Evolutionary conservation across 1,139 yeast species (phyloP).

Genomic region (Geotrichum restrictum): DNA sequence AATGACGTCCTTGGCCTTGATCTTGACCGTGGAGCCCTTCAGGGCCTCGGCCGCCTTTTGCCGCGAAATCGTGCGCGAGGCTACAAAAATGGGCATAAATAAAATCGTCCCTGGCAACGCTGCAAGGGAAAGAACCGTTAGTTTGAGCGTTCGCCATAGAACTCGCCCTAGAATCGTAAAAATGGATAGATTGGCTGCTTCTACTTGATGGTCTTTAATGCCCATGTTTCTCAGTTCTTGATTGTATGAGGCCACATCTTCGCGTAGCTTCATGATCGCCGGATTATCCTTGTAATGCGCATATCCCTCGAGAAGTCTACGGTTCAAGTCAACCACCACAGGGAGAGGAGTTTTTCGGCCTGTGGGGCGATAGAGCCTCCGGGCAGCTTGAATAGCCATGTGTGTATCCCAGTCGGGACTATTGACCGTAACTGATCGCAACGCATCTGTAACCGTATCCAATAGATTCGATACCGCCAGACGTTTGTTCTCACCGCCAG

Average conservation of each 20-base stretch:
- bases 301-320: conserved; percentile 79
- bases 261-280: conserved; percentile 55
- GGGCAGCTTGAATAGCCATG: conserved; percentile 88
- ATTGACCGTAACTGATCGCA: conserved; percentile 84
- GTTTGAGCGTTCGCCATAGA: conserved; percentile 51
- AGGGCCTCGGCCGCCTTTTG: conserved; percentile 74
- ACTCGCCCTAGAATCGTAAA: conserved; percentile 47
- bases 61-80: conserved; percentile 68
- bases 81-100: conserved; percentile 80
- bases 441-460: conserved; percentile 66
- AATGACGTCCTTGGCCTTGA: conserved; percentile 84
- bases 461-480: conserved; percentile 70
- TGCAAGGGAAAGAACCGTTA: conserved; percentile 52
- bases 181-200: conserved; percentile 53
- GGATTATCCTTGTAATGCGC: conserved; percentile 70
- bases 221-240: conserved; percentile 61
- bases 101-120: conserved; percentile 82
- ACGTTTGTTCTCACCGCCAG: conserved; percentile 54
- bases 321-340: conserved; percentile 80
- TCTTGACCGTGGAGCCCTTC: conserved; percentile 81
- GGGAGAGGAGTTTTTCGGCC: conserved; percentile 72
- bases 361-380: conserved; percentile 81
- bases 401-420: conserved; percentile 90
- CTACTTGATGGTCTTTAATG: conserved; percentile 87
- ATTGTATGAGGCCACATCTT: conserved; percentile 66